Evolutionary conservation across 1,284 basidiomycete species (phyloP), one percentile per base, ranked within the genome.

Genomic region (Puccinia novopanici): DNA sequence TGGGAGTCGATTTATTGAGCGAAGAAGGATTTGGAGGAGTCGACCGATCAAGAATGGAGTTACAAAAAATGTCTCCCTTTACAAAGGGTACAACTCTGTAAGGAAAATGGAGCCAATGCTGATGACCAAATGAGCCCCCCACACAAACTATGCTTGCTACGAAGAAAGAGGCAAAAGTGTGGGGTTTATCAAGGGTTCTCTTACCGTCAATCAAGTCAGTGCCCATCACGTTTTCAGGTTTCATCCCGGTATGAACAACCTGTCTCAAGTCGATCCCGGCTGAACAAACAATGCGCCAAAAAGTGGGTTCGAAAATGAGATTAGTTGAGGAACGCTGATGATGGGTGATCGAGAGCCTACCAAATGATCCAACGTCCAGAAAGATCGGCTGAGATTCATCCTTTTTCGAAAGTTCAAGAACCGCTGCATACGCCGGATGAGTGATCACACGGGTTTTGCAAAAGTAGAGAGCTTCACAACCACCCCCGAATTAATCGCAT

Each of bases 321-420:
- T 3, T 24, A 42, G 42, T 45, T 19, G 52, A 59, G 30, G 52
- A 37, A 12, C 15, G 54, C 54, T 27, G 48, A 50, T 17, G 50
- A 9, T 34, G 34, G 8, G 10, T 19, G 8, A 71, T 48, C 17
- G 40, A 65, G 40, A 65, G 48, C 61, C 27, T 15, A 76, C 74
- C 48, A 57, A 78, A 78, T 24, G 75, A 67, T 55, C 75, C 75
- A 70, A 78, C 75, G n/a, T 78, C 75, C 37, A 78, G 45, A 42
- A 78, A 78, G 40, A 78, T 78, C n/a, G 75, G 75, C 40, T 78
- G 75, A 22, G 19, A 40, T 34, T 54, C 65, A 10, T 78, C 61
- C 48, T 50, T 50, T 24, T 78, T 52, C 15, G 42, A 17, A 9
- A 78, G 50, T 50, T 78, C 75, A 55, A 78, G 63, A 30, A 78